Conservation (phyloP, 352 stramenopile species). For the Phytophthora boehmeriae region DNA sequence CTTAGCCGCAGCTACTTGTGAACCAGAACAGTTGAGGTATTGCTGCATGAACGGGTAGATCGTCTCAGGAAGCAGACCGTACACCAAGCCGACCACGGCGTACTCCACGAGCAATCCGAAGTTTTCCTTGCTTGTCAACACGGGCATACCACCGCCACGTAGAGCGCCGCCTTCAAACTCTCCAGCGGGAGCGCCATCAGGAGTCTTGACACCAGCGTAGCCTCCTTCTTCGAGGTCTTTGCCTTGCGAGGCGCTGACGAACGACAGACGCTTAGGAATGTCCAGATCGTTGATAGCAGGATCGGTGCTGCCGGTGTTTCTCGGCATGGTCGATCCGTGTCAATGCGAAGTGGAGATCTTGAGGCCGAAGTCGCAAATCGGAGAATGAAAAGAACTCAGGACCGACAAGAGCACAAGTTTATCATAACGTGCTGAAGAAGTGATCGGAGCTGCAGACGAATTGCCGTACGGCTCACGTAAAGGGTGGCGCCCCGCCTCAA, state of each 20-base stretch:
- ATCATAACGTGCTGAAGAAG: conserved; percentile 22
- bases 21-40: conserved; percentile 52
- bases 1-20: conserved; percentile 44
- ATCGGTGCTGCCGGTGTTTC: conserved; percentile 21
- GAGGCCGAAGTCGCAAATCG: conserved; percentile 20
- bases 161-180: conserved; percentile 40
- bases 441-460: conserved; percentile 6
- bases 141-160: conserved; percentile 29
- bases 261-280: conserved; percentile 42
- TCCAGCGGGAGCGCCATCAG: conserved; percentile 19
- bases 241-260: conserved; percentile 31
- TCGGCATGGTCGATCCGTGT: conserved; percentile 17
- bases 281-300: conserved; percentile 27
- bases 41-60: conserved; percentile 55
- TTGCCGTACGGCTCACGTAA: not conserved
- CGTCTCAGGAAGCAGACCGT: conserved; percentile 43
- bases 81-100: conserved; percentile 43
- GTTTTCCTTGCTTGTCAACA: conserved; percentile 38
- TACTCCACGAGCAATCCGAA: conserved; percentile 50
- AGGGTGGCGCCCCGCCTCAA: conserved; percentile 5
- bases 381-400: conserved; percentile 14
- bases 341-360: conserved; percentile 7
- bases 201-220: conserved; percentile 38
- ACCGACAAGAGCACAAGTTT: not conserved
- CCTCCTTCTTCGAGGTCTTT: conserved; percentile 29